These are phyloP conservation scores for Citrus mangshanensis DNA, from an alignment of 345 rosid species.

Conservation along the genomic window DNA sequence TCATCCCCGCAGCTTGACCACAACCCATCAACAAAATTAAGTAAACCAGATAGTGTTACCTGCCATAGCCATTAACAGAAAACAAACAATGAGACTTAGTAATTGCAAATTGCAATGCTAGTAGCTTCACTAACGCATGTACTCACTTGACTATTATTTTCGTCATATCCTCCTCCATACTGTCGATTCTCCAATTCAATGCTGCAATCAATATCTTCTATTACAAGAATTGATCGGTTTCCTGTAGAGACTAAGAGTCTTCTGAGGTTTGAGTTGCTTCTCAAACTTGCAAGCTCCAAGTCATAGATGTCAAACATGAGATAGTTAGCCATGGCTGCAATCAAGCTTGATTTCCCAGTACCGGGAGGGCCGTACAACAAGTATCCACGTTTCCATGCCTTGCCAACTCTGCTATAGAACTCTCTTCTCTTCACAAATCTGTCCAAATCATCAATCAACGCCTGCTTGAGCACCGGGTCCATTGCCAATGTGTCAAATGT, in stretches of 20 bases:
- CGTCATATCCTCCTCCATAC: neutral
- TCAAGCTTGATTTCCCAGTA: constrained; percentile 28
- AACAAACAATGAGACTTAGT: neutral
- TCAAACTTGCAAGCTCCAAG: constrained; percentile 10
- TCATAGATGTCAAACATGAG: constrained; percentile 27
- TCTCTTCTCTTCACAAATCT: constrained; percentile 16
- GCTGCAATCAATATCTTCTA: constrained; percentile 27
- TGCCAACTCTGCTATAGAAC: constrained; percentile 9
- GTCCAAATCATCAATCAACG: constrained; percentile 30
- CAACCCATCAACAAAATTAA: constrained; percentile 24
- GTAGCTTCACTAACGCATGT: neutral
- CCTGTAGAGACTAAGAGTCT: neutral
- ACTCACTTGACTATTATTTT: neutral
- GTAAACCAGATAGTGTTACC: constrained; percentile 22
- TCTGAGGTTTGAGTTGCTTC: constrained; percentile 10
- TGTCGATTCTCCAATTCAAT: constrained; percentile 10
- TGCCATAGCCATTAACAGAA: neutral
- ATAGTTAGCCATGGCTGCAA: constrained; percentile 31
- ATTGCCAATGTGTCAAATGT: constrained; percentile 37
- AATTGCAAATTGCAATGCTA: neutral
- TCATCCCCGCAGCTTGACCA: constrained; percentile 27
- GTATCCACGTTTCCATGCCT: constrained; percentile 23
- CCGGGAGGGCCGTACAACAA: constrained; percentile 27
- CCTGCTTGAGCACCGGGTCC: constrained; percentile 19
- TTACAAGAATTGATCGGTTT: constrained; percentile 15